Conservation (phyloP, 2,329 filamentous ascomycete species). For the Cordyceps cicadae region DNA sequence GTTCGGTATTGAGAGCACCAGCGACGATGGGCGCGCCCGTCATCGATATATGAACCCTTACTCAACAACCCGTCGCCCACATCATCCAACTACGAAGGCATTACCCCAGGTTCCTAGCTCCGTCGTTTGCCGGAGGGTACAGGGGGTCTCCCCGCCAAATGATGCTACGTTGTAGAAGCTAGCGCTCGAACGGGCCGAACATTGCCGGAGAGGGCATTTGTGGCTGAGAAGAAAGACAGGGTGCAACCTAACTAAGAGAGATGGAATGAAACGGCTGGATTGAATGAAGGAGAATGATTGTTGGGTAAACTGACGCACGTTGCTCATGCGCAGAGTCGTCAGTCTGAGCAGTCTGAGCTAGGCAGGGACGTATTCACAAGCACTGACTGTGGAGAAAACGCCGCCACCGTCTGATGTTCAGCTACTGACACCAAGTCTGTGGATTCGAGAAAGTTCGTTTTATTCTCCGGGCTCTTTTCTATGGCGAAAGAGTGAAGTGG, state of each 20-base stretch:
- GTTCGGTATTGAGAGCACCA: background rate
- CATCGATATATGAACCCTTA: background rate
- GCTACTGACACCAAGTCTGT: background rate
- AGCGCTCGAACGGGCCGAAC: background rate
- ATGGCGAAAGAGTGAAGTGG: no score
- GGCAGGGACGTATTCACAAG: no score
- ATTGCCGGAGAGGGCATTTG: background rate
- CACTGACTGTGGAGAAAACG: no score
- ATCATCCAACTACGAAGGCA: background rate
- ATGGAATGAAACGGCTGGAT: no score
- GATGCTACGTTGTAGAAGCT: slow-evolving; percentile 2
- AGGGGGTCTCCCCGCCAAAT: background rate
- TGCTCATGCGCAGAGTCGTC: no score
- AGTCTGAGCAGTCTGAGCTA: no score
- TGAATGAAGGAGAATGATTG: no score
- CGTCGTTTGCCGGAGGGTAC: background rate
- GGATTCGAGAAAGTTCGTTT: background rate
- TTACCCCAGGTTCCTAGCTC: background rate
- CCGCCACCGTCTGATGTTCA: no score
- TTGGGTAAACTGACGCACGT: no score
- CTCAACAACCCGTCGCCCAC: background rate
- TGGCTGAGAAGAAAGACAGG: no score
- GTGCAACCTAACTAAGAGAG: no score
- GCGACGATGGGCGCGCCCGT: background rate
- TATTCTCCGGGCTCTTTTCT: background rate